phyloP scores from a whole-genome alignment of 75 land plant species.

The Ceratopteris richardii region DNA sequence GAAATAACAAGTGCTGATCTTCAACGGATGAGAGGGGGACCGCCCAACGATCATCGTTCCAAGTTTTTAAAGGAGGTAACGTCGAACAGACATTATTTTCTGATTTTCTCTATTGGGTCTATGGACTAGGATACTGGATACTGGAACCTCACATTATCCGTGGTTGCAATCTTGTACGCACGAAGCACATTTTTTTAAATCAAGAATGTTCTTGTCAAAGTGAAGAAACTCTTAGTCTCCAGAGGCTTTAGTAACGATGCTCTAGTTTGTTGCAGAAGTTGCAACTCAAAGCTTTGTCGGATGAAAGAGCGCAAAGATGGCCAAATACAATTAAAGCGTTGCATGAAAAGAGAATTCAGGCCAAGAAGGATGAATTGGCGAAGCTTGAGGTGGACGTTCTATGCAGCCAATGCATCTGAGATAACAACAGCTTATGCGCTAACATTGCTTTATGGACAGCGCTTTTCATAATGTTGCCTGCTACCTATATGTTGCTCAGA shows the following conservation, averaged over 20 bases:
- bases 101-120: neutral
- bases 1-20: constrained; percentile 5
- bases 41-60: neutral
- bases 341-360: neutral
- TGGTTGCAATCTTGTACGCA: neutral
- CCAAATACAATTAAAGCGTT: constrained; percentile 5
- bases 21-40: neutral
- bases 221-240: neutral
- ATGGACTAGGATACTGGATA: neutral
- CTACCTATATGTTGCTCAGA: neutral
- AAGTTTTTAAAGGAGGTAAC: constrained; percentile 2
- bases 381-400: neutral
- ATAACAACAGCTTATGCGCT: neutral
- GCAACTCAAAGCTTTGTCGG: neutral
- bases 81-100: neutral
- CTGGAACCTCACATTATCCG: neutral
- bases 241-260: too few relatives aligned
- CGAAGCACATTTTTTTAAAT: too few relatives aligned
- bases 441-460: neutral
- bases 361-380: neutral
- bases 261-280: constrained; percentile 3
- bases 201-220: too few relatives aligned
- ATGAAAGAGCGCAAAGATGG: constrained; percentile 9
- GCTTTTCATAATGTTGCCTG: too few relatives aligned
- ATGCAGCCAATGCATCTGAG: neutral